Evolutionary conservation across 108 stramenopile genomes (phyloP), one percentile per base, ranked within the genome.

Genomic region (Aureococcus anophagefferens): DNA sequence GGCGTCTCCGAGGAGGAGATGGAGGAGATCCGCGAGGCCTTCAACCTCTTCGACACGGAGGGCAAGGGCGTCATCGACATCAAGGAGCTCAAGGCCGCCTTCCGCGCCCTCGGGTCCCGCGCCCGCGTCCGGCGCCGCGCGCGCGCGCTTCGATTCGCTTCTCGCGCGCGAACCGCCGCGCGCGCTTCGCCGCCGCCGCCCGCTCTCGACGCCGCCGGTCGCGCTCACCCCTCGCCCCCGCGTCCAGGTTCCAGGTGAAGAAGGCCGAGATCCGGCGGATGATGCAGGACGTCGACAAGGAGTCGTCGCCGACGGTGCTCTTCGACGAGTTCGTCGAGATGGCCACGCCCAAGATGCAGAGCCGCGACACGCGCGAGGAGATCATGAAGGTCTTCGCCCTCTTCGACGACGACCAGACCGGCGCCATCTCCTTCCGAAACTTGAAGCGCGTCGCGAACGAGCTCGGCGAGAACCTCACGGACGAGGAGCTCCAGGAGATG

Each of bases 401-500:
- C 40, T 85, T 85, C 31, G 85, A 85, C 65, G 85, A 85, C 65
- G 85, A 85, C 72, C 65, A 71, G 28, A 81, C 83, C 28, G 85
- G 85, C 14, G 83, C 76, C 33, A 84, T 85, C 30, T 79, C 80
- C 30, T 85, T 85, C 80, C 64, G 81, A n/a, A 85, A 85, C 44
- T 51, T 85, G 64, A 85, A 84, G 40, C 63, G 83, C 33, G 83
- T 84, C 33, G 81, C 83, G n/a, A 79, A 68, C 11, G 83, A 84
- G 73, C 73, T 85, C 18, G 85, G 85, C 30, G 85, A 85, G 79
- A 84, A 81, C 66, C 80, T 88, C 69, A 84, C 85, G 45, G 85
- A 85, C 63, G 85, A 84, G 73, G 85, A 79, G 77, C 35, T 78
- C 30, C 77, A 78, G 67, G 77, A 78, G 30, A 78, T 78, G 77